Conservation (phyloP, 331 rosid species). For the Quercus lobata region DNA sequence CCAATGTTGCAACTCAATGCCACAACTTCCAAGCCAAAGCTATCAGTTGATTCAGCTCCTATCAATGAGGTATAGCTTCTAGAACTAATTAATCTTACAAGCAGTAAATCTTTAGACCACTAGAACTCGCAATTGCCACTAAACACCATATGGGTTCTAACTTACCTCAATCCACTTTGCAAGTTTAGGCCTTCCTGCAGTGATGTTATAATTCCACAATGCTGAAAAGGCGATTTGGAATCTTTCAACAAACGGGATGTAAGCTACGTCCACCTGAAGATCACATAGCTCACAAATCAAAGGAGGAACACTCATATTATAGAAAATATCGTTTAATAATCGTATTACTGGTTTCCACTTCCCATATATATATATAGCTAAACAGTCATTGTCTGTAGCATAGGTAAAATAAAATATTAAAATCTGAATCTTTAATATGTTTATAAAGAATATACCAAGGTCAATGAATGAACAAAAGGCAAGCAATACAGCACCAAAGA, state of each 20-base stretch:
- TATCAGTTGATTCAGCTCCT: background rate
- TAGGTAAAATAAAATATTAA: too few species aligned
- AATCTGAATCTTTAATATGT: too few species aligned
- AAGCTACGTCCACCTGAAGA: conserved; percentile 66
- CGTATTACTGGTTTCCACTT: background rate
- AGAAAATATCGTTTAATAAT: background rate
- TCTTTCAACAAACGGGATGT: conserved; percentile 63
- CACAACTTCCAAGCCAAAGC: background rate
- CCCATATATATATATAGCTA: background rate
- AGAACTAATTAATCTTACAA: background rate
- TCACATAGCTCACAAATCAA: conserved; percentile 9
- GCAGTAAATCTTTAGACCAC: background rate
- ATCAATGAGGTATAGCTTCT: background rate
- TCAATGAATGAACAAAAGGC: too few species aligned
- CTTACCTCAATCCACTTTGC: conserved; percentile 67
- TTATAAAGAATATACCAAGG: too few species aligned
- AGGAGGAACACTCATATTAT: background rate
- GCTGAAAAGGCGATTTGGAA: conserved; percentile 46
- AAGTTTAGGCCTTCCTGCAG: conserved; percentile 70
- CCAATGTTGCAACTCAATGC: background rate
- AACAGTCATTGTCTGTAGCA: background rate
- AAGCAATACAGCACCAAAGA: too few species aligned
- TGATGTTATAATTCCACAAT: conserved; percentile 43
- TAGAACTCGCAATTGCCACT: background rate
- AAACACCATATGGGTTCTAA: background rate